Percentiles rank a stretch among this genome's conserved stretches.
These are phyloP conservation scores for Petunia axillaris DNA, from an alignment of 257 asterid genomes.

Conservation along the genomic window DNA sequence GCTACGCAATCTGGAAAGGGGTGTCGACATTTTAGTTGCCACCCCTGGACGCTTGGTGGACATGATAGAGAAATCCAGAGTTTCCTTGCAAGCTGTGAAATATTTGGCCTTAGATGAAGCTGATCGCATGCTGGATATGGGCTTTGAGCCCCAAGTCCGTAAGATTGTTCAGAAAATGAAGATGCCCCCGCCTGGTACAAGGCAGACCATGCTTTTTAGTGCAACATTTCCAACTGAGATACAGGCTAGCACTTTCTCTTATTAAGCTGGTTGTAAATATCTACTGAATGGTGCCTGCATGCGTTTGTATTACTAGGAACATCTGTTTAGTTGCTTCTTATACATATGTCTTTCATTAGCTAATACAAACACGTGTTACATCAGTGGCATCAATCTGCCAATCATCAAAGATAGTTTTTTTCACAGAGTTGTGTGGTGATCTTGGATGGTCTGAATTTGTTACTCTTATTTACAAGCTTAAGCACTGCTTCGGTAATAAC, in stretches of 20 bases:
- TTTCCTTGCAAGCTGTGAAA: constrained; percentile 54
- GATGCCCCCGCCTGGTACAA: constrained; percentile 67
- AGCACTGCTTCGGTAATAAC: neutral
- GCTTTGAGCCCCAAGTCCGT: constrained; percentile 74
- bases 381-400: neutral
- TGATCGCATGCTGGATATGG: constrained; percentile 84
- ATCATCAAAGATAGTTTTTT: neutral
- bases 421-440: neutral
- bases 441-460: neutral
- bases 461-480: neutral
- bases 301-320: neutral
- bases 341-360: no score
- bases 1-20: constrained; percentile 63
- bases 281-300: neutral
- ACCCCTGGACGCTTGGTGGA: constrained; percentile 84
- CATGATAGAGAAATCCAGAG: constrained; percentile 58
- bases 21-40: constrained; percentile 81
- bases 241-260: constrained; percentile 40
- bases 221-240: constrained; percentile 77
- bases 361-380: neutral
- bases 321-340: neutral
- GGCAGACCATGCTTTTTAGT: constrained; percentile 81
- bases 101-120: constrained; percentile 78
- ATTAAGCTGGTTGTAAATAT: neutral
- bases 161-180: constrained; percentile 59